Base-by-base conservation (phyloP, 2,329 filamentous ascomycete species). In the Stromatinia cepivora region DNA sequence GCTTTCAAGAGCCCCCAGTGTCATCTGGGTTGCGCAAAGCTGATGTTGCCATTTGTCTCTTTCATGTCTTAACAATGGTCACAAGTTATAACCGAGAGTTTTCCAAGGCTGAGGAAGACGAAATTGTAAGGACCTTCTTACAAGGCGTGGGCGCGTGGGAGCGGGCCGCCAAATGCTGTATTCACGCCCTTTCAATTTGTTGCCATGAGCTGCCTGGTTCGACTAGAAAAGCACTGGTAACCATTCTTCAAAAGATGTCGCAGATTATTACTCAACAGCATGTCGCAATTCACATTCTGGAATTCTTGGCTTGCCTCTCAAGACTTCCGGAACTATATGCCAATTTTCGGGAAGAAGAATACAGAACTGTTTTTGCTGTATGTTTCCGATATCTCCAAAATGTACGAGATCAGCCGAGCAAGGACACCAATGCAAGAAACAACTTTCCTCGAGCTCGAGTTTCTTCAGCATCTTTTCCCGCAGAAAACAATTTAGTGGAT, bases 351-450 rank as follows among this genome's bases (percentile, higher is more conserved):
- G 90, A 96, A 75, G 93, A 97, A 54, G 94, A 98, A 76, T 97
- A 94, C 79, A 92, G 92, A 72, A 93, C 92, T 67, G 92, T 98
- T 0, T 98, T 99, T 78, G 95, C 92, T 13, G 96, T 99, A 59
- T 97, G 93, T 77, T 93, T 97, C 79, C 89, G 93, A 66, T 98
- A 97, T 78, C 83, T 99, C 52, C 92, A 98, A 75, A 94, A 94
- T 71, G 92, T 94, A 0, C 86, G 93, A 72, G 92, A 94, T 72
- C 81, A 83, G 53, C 82, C 80, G 50, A 79, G 80, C 34, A 82
- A 82, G 59, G 78, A 81, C 42, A 36, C 6, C 22, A 67, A 63
- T 13, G 69, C 69, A 22, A 71, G 77, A 36, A 81, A 79, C 71
- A 85, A 81, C 74, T 79, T 75, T 72, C 66, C 73, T 46, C 75